Evolutionary conservation across 495 filamentous ascomycete species (phyloP).

Genomic region (Lineolata rhizophorae): DNA sequence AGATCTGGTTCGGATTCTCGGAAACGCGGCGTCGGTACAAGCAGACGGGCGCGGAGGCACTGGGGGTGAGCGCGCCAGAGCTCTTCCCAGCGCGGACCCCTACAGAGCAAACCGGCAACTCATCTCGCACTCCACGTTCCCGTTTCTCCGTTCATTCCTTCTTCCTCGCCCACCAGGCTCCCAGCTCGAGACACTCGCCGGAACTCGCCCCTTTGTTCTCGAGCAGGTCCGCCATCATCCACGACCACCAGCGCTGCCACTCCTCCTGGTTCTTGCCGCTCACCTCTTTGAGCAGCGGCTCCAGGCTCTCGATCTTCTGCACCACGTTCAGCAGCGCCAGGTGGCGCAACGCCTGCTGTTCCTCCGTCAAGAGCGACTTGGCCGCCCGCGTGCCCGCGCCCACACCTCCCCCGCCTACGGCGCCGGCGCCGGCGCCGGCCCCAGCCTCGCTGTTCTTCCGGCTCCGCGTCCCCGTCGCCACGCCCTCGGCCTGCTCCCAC

Average conservation of each 20-base stretch:
- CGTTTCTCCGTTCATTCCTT: too few relatives aligned
- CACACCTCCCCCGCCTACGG: slow-evolving; percentile 12
- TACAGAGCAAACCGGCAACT: too few relatives aligned
- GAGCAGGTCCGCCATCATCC: slow-evolving; percentile 67
- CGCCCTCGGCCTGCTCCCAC: slow-evolving; percentile 64
- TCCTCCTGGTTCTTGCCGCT: slow-evolving; percentile 76
- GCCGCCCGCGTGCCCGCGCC: too few relatives aligned
- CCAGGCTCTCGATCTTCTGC: slow-evolving; percentile 70
- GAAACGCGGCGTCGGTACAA: too few relatives aligned
- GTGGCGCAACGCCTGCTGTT: slow-evolving; percentile 51
- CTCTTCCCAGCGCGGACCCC: too few relatives aligned
- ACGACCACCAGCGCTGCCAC: slow-evolving; percentile 78
- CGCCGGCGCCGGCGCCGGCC: slow-evolving; percentile 19
- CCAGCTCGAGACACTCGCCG: slow-evolving; percentile 82
- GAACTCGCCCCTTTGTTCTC: slow-evolving; percentile 54
- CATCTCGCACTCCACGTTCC: too few relatives aligned
- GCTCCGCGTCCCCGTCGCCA: slow-evolving; percentile 12
- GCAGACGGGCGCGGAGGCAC: too few relatives aligned
- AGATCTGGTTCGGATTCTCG: too few relatives aligned
- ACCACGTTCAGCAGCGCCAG: slow-evolving; percentile 66
- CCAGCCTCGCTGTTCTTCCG: slow-evolving; percentile 9
- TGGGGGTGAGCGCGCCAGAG: too few relatives aligned
- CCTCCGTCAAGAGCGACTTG: slow-evolving; percentile 29
- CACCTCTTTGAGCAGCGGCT: slow-evolving; percentile 59
- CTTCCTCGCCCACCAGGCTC: slow-evolving; percentile 85